Evolutionary conservation across 2,329 filamentous ascomycete species (phyloP).

Genomic region (Alternaria brassicicola): DNA sequence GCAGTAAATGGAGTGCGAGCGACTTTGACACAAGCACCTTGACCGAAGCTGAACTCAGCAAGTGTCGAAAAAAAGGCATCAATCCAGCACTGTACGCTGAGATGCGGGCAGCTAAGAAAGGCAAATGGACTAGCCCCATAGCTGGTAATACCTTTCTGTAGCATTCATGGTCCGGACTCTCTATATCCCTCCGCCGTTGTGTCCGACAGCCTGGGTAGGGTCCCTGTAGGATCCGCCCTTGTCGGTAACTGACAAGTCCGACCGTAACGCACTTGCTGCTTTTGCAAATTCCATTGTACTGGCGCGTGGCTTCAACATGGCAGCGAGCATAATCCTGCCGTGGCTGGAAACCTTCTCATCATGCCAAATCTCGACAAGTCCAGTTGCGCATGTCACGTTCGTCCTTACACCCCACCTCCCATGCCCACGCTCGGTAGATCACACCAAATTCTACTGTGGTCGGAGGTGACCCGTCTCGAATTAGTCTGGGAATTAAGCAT

Average conservation of each 20-base stretch:
- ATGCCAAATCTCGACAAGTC: not conserved
- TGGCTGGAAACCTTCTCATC: not conserved
- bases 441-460: not conserved
- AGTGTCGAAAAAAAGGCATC: slow-evolving; percentile 55
- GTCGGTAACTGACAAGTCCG: not conserved
- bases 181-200: not conserved
- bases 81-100: slow-evolving; percentile 55
- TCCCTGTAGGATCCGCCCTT: not conserved
- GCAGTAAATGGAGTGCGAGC: slow-evolving; percentile 49
- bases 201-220: not conserved
- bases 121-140: slow-evolving; percentile 46
- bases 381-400: not conserved
- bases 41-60: slow-evolving; percentile 51
- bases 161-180: not conserved
- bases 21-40: slow-evolving; percentile 48
- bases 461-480: not conserved
- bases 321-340: not conserved
- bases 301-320: not conserved
- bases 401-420: not conserved
- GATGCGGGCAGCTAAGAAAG: slow-evolving; percentile 54
- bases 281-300: not conserved
- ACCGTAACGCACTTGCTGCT: not conserved
- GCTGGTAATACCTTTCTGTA: slow-evolving; percentile 44
- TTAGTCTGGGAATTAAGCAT: not conserved
- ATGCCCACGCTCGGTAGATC: not conserved